Evolutionary conservation across 75 land plant genomes (phyloP).

Genomic region (Cryptomeria japonica): DNA sequence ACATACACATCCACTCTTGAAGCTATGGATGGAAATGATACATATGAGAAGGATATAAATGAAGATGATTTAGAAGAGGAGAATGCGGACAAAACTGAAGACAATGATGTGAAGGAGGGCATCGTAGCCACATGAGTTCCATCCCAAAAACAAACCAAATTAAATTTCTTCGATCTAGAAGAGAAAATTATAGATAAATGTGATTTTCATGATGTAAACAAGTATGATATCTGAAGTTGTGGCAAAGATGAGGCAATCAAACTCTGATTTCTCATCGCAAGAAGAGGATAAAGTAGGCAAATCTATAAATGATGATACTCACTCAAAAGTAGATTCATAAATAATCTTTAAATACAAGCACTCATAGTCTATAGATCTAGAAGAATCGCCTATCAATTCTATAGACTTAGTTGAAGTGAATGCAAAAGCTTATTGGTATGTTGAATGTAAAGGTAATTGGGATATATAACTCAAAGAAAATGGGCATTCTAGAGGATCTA

Average conservation of each 20-base stretch:
- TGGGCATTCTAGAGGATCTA: no score
- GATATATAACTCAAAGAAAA: no score
- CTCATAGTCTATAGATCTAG: neutral
- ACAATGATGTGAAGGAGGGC: neutral
- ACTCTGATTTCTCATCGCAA: neutral
- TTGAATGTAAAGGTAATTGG: no score
- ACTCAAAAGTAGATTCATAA: neutral
- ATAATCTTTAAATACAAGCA: neutral
- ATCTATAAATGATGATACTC: neutral
- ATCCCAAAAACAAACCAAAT: neutral
- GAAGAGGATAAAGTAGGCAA: neutral
- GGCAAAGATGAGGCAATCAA: neutral
- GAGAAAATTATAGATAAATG: neutral
- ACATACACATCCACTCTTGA: no score
- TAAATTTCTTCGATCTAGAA: neutral
- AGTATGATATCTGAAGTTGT: neutral
- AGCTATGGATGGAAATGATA: no score
- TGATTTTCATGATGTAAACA: neutral
- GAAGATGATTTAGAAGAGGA: conserved; percentile 9
- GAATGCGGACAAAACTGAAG: neutral
- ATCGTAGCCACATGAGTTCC: neutral
- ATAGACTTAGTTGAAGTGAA: neutral
- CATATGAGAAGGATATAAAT: neutral
- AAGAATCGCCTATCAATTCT: conserved; percentile 1
- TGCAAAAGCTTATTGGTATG: neutral